Percentiles rank a stretch among this genome's conserved stretches.
Evolutionary conservation across 805 yeast genomes (phyloP).

Genomic region (Candida ficus): DNA sequence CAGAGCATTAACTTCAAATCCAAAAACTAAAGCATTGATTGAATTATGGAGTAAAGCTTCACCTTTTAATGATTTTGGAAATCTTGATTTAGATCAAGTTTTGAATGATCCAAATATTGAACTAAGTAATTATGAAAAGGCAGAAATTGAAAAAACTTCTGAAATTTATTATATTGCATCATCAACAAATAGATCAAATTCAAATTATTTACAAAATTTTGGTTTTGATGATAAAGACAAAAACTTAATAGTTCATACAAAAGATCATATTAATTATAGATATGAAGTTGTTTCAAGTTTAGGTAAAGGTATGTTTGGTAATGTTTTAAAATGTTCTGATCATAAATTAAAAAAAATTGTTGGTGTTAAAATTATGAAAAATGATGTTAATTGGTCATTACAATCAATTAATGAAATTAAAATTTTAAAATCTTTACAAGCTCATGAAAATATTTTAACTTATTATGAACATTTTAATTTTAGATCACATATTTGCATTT

Average conservation of each 20-base stretch:
- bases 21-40: constrained; percentile 13
- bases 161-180: constrained; percentile 48
- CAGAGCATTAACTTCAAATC: constrained; percentile 7
- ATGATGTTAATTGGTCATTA: constrained; percentile 64
- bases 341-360: constrained; percentile 51
- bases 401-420: constrained; percentile 79
- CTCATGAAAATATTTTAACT: constrained; percentile 28
- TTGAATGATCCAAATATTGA: constrained; percentile 4
- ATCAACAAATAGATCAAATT: constrained; percentile 1
- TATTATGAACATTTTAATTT: constrained; percentile 71
- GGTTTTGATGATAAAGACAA: constrained; percentile 71
- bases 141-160: constrained; percentile 48
- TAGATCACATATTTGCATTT: constrained; percentile 77
- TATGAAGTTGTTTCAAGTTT: constrained; percentile 55
- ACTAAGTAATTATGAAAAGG: constrained; percentile 52
- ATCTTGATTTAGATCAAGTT: constrained; percentile 1
- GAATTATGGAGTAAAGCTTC: constrained; percentile 6
- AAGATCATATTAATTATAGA: constrained; percentile 75
- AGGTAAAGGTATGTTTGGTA: constrained; percentile 83
- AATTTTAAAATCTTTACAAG: constrained; percentile 45
- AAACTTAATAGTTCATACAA: constrained; percentile 47
- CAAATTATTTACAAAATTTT: constrained; percentile 23
- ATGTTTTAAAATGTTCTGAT: constrained; percentile 65
- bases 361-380: constrained; percentile 76
- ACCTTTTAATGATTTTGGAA: neutral